Conservation (phyloP, 192 early-diverging fungal genomes). For the Backusella macrospora region DNA sequence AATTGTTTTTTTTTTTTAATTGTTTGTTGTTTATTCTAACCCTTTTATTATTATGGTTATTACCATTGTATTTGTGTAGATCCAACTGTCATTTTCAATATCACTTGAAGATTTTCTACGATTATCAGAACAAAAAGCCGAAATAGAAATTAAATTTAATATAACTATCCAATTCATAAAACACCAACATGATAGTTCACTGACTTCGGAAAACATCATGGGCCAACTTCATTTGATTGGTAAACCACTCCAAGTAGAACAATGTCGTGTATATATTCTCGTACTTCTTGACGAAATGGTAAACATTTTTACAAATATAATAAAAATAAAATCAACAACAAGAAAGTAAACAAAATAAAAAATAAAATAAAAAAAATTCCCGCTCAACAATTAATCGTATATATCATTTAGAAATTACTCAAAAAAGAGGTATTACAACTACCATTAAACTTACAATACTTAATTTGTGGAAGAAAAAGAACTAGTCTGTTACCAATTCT, state of each 20-base stretch:
- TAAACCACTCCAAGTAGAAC: constrained; percentile 26
- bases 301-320: not conserved
- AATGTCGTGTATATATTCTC: constrained; percentile 34
- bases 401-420: constrained; percentile 46
- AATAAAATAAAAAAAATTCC: not conserved
- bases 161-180: constrained; percentile 22
- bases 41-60: constrained; percentile 19
- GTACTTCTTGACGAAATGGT: constrained; percentile 55
- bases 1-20: not conserved
- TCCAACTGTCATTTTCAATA: constrained; percentile 11
- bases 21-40: constrained; percentile 12
- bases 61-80: constrained; percentile 28
- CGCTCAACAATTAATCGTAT: constrained; percentile 3
- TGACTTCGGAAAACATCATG: constrained; percentile 29
- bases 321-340: not conserved
- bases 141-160: constrained; percentile 22
- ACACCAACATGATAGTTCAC: not conserved
- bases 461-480: constrained; percentile 72
- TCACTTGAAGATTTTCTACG: not conserved
- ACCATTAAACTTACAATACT: constrained; percentile 59
- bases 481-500: constrained; percentile 64
- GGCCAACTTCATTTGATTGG: constrained; percentile 28
- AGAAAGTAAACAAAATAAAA: not conserved
- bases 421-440: constrained; percentile 43
- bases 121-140: constrained; percentile 9